These are phyloP conservation scores for Asparagopsis taxiformis DNA, from an alignment of 31 red algal genomes.

Conservation along the genomic window DNA sequence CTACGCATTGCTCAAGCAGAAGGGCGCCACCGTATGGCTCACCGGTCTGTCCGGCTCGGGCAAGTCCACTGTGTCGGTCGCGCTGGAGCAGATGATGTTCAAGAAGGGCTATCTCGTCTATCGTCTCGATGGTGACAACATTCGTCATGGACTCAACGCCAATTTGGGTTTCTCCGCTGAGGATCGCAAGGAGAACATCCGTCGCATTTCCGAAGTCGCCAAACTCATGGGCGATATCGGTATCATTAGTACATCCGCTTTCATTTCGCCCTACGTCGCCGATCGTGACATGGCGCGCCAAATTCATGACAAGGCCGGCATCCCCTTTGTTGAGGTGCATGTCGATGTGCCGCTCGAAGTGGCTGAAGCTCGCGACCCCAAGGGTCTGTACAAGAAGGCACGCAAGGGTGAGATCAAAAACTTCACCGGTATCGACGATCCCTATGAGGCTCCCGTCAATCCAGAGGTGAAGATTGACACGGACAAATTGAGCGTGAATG, in stretches of 20 bases:
- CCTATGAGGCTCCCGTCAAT: slow-evolving; percentile 83
- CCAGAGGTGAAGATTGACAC: slow-evolving; percentile 85
- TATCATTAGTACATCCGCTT: slow-evolving; percentile 72
- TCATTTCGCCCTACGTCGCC: slow-evolving; percentile 89
- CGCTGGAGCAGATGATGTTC: slow-evolving; percentile 85
- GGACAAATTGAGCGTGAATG: slow-evolving; percentile 57
- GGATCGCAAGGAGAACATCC: slow-evolving; percentile 98
- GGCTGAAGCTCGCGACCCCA: slow-evolving; percentile 89
- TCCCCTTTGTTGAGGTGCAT: slow-evolving; percentile 88
- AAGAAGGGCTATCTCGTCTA: slow-evolving; percentile 72
- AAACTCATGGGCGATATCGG: slow-evolving; percentile 95
- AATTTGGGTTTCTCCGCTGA: slow-evolving; percentile 87
- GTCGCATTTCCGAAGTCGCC: slow-evolving; percentile 93
- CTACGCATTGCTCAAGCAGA: slow-evolving; percentile 70
- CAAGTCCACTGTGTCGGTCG: slow-evolving; percentile 93
- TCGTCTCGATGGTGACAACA: slow-evolving; percentile 96
- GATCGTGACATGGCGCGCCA: slow-evolving; percentile 79
- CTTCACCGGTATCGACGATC: slow-evolving; percentile 95
- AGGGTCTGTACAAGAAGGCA: slow-evolving; percentile 98
- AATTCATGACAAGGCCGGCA: slow-evolving; percentile 71
- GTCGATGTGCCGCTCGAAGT: slow-evolving; percentile 87
- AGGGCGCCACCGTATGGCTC: slow-evolving; percentile 92
- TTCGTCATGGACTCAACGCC: slow-evolving; percentile 92
- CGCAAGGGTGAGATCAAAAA: slow-evolving; percentile 87
- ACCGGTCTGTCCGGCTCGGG: slow-evolving; percentile 95